A percentile compares a stretch with the other conserved stretches of the same genome.
Evolutionary conservation across 140 eudicot genomes (phyloP).

Genomic region (Erigeron philadelphicus): DNA sequence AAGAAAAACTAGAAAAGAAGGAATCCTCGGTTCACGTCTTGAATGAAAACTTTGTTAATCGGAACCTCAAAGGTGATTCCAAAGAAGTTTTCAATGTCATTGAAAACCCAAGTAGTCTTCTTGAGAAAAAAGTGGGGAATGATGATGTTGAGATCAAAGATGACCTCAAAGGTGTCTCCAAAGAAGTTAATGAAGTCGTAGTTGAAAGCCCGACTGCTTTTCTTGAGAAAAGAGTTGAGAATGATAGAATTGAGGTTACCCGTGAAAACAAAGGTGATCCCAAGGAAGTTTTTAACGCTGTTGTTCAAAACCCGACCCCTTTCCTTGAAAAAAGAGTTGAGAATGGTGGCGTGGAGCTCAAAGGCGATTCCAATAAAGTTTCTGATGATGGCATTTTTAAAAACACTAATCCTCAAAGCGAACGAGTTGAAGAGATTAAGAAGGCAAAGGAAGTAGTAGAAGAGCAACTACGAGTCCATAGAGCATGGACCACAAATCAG

Average conservation of each 20-base stretch:
- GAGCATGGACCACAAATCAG: conserved; percentile 49
- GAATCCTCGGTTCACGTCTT: conserved; percentile 20
- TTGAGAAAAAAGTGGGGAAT: conserved; percentile 1
- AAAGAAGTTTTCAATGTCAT: conserved; percentile 14
- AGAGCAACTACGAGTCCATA: conserved; percentile 52
- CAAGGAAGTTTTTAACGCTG: conserved; percentile 12
- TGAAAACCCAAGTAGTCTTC: conserved; percentile 8
- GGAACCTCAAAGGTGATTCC: conserved; percentile 22
- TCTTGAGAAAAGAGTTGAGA: conserved; percentile 17
- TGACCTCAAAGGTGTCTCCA: conserved; percentile 21
- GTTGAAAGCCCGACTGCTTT: conserved; percentile 13
- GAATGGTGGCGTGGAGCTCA: conserved; percentile 14
- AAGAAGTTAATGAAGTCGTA: not conserved
- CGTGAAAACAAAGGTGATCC: conserved; percentile 7
- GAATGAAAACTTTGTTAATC: conserved; percentile 28
- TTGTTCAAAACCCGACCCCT: conserved; percentile 12
- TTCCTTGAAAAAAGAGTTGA: conserved; percentile 2
- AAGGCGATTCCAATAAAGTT: conserved; percentile 7
- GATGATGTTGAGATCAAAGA: not conserved
- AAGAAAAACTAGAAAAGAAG: conserved; percentile 28
- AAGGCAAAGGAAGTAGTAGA: conserved; percentile 42
- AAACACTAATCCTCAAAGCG: conserved; percentile 12
- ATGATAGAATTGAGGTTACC: conserved; percentile 7
- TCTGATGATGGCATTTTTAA: conserved; percentile 1
- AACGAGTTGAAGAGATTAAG: conserved; percentile 31